phyloP scores from a whole-genome alignment of 192 early-diverging fungal genomes.

The Geranomyces variabilis region DNA sequence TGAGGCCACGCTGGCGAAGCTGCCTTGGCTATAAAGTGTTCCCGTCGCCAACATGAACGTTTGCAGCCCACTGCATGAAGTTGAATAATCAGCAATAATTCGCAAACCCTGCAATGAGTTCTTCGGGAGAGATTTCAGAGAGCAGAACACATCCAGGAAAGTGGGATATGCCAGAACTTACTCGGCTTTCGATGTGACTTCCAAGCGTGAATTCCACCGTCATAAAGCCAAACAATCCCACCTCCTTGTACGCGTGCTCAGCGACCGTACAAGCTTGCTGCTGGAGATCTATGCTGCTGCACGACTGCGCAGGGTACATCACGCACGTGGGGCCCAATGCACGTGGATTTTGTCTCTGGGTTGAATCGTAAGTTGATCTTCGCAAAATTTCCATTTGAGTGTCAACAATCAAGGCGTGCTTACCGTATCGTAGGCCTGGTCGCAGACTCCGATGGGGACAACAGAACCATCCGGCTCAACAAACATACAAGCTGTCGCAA shows the following conservation, averaged over 20 bases:
- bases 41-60: neutral
- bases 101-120: neutral
- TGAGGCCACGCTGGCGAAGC: neutral
- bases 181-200: neutral
- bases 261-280: neutral
- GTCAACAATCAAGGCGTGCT: too few relatives aligned
- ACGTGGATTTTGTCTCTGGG: neutral
- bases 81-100: neutral
- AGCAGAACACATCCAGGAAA: too few relatives aligned
- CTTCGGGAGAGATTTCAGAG: too few relatives aligned
- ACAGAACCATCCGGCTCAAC: conserved; percentile 13
- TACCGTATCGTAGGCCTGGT: conserved; percentile 1
- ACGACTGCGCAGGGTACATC: neutral
- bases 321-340: neutral
- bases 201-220: neutral
- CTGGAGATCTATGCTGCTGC: neutral
- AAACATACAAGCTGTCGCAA: conserved; percentile 5
- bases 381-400: too few relatives aligned
- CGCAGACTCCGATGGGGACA: neutral
- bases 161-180: too few relatives aligned
- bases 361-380: too few relatives aligned
- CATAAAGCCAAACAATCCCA: neutral
- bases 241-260: neutral
- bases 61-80: neutral
- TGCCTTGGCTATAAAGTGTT: neutral